These are phyloP conservation scores for Volvariella surrecta DNA, from an alignment of 1,284 basidiomycete species.

Conservation along the genomic window DNA sequence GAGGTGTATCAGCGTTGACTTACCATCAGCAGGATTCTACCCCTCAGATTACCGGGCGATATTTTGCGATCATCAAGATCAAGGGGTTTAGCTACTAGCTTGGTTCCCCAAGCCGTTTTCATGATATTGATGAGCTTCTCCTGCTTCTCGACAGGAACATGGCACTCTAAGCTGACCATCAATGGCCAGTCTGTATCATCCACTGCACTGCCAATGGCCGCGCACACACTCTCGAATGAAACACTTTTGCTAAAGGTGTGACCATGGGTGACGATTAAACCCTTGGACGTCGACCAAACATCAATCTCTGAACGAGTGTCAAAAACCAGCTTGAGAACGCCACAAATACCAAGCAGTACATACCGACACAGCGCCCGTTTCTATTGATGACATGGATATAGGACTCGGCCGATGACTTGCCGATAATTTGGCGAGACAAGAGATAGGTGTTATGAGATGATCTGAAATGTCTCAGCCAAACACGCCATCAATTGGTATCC, in stretches of 20 bases:
- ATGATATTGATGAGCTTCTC: constrained; percentile 47
- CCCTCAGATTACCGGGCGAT: constrained; percentile 39
- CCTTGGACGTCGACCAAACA: constrained; percentile 50
- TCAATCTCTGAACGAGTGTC: constrained; percentile 42
- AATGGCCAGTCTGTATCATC: constrained; percentile 41
- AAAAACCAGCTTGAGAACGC: background rate
- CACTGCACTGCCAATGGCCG: constrained; percentile 41
- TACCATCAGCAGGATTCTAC: constrained; percentile 55
- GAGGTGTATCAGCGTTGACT: constrained; percentile 8
- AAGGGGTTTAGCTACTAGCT: constrained; percentile 34
- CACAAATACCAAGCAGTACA: constrained; percentile 7
- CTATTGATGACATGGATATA: constrained; percentile 50
- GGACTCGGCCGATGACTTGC: constrained; percentile 41
- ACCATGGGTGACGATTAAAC: constrained; percentile 54
- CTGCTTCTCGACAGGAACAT: constrained; percentile 44
- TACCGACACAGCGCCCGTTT: constrained; percentile 46
- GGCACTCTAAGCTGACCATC: constrained; percentile 58
- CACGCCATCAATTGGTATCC: background rate
- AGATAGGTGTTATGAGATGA: constrained; percentile 66
- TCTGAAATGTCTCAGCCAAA: constrained; percentile 18
- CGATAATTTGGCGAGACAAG: constrained; percentile 49
- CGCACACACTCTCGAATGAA: constrained; percentile 39
- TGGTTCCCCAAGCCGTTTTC: constrained; percentile 45
- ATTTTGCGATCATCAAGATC: constrained; percentile 26
- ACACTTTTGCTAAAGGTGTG: constrained; percentile 44